These are phyloP conservation scores for Cyathus striatus DNA, from an alignment of 768 basidiomycete genomes.

Conservation along the genomic window DNA sequence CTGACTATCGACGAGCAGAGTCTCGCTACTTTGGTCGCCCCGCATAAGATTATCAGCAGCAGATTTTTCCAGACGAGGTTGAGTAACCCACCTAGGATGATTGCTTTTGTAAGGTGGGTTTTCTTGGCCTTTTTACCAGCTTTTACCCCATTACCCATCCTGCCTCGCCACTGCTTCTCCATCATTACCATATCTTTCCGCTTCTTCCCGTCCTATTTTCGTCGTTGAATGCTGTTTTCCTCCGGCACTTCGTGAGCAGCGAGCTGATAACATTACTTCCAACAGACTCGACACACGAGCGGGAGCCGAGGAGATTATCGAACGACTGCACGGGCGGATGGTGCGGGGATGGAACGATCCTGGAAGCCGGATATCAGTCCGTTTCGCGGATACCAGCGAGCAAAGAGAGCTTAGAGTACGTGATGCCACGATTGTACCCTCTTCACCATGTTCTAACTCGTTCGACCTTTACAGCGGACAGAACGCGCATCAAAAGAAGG, in stretches of 20 bases:
- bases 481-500: conserved; percentile 59
- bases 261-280: neutral
- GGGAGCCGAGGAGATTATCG: conserved; percentile 75
- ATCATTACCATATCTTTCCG: no score
- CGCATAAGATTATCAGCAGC: conserved; percentile 68
- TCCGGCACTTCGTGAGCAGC: conserved; percentile 2
- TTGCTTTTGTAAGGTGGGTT: conserved; percentile 78
- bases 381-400: conserved; percentile 75
- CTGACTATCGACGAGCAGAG: conserved; percentile 70
- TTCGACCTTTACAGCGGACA: conserved; percentile 36
- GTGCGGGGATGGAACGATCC: conserved; percentile 76
- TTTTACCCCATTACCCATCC: no score
- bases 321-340: conserved; percentile 74
- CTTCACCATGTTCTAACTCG: neutral
- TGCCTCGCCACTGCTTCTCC: no score
- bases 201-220: no score
- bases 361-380: conserved; percentile 72
- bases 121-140: no score
- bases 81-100: conserved; percentile 72
- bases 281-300: conserved; percentile 61
- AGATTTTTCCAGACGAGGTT: conserved; percentile 78
- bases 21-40: conserved; percentile 59
- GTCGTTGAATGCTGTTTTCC: no score
- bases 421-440: conserved; percentile 12
- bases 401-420: conserved; percentile 72